Conservation (phyloP, 768 basidiomycete species). For the Tylopilus sp. region DNA sequence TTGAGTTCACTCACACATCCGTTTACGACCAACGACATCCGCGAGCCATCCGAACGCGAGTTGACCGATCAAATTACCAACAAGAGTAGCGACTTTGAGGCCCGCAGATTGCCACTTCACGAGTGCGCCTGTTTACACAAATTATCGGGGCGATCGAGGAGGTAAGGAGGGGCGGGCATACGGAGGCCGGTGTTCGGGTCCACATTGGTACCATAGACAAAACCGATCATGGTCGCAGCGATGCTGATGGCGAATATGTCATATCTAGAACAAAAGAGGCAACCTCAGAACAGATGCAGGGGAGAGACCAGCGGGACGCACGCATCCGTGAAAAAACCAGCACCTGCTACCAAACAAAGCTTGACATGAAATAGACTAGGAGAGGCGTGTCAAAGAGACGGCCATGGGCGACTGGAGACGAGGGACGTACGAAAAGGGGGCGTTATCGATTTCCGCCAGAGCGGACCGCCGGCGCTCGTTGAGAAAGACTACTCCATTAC, state of each 20-base stretch:
- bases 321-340: neutral
- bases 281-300: neutral
- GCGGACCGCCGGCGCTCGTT: neutral
- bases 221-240: neutral
- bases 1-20: neutral
- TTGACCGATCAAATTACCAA: neutral
- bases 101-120: neutral
- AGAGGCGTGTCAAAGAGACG: neutral
- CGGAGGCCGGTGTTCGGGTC: neutral
- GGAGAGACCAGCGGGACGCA: neutral
- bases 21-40: neutral
- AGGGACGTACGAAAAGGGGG: neutral
- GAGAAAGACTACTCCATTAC: neutral
- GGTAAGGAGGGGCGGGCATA: neutral
- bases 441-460: neutral
- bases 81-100: neutral
- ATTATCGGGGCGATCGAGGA: neutral
- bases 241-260: neutral
- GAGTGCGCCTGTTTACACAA: neutral
- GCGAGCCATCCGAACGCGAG: neutral
- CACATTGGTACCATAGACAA: neutral
- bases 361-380: neutral
- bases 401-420: neutral
- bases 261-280: neutral
- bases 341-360: neutral